phyloP scores from a whole-genome alignment of 2,329 filamentous ascomycete genomes.

The Periconia sp. region DNA sequence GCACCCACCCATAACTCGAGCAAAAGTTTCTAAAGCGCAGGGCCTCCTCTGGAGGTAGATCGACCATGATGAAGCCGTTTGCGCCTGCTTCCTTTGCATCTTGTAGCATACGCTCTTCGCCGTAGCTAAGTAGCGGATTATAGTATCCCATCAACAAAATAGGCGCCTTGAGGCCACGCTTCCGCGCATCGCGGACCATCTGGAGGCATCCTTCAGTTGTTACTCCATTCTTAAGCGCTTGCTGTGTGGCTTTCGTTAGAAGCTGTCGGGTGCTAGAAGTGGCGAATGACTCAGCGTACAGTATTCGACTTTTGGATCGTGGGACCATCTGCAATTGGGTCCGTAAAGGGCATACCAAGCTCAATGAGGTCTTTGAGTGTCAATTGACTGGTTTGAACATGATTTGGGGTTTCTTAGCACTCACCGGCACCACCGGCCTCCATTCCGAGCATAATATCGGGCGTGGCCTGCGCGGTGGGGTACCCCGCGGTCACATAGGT shows the following conservation, averaged over 20 bases:
- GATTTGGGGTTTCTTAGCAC: slow-evolving; percentile 23
- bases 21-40: slow-evolving; percentile 88
- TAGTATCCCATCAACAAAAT: slow-evolving; percentile 99
- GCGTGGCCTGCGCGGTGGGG: slow-evolving; percentile 80
- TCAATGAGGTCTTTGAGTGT: slow-evolving; percentile 80
- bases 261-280: slow-evolving; percentile 13
- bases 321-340: slow-evolving; percentile 96
- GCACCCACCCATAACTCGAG: slow-evolving; percentile 71
- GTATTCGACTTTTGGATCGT: slow-evolving; percentile 97
- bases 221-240: slow-evolving; percentile 87
- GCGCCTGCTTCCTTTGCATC: slow-evolving; percentile 85
- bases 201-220: slow-evolving; percentile 79
- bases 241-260: slow-evolving; percentile 40
- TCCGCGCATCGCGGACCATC: slow-evolving; percentile 82
- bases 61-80: slow-evolving; percentile 97
- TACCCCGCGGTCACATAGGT: slow-evolving; percentile 97
- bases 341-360: slow-evolving; percentile 94
- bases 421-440: slow-evolving; percentile 90
- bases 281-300: slow-evolving; percentile 52
- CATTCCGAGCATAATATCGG: slow-evolving; percentile 84
- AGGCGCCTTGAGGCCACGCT: slow-evolving; percentile 77
- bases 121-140: slow-evolving; percentile 93
- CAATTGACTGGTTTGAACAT: slow-evolving; percentile 15
- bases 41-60: slow-evolving; percentile 94
- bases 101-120: slow-evolving; percentile 84